phyloP scores from a whole-genome alignment of 73 alveolate species.

The Paramecium sonneborni region DNA sequence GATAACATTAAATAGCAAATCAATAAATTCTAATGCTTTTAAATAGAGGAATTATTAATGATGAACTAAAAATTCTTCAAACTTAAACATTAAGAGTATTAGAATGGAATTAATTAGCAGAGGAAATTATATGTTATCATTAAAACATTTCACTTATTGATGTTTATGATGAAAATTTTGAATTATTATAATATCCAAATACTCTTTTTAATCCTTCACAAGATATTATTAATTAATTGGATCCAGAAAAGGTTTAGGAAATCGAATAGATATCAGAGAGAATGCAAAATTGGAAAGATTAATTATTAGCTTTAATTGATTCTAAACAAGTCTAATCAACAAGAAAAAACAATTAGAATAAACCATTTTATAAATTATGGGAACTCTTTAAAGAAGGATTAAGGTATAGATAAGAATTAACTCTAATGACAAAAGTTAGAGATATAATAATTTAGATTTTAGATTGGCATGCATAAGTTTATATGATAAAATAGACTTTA shows the following conservation, averaged over 20 bases:
- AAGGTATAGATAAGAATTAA: background rate
- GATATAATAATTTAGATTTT: background rate
- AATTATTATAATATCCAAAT: background rate
- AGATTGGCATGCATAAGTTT: slow-evolving; percentile 46
- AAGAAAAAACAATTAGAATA: background rate
- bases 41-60: slow-evolving; percentile 5
- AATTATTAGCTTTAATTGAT: background rate
- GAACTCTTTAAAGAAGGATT: slow-evolving; percentile 29
- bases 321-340: background rate
- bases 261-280: background rate
- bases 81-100: background rate
- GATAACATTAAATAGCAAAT: background rate
- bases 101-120: slow-evolving; percentile 1
- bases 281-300: background rate
- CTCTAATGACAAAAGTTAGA: background rate
- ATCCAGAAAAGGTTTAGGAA: background rate
- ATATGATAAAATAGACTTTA: background rate
- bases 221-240: background rate
- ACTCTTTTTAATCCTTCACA: background rate
- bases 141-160: background rate
- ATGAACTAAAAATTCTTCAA: background rate
- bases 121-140: background rate
- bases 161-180: background rate
- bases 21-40: background rate
- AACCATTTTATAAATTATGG: slow-evolving; percentile 34